Evolutionary conservation across 208 protist species (phyloP).

Genomic region (Kentomonas sorsogonicus): DNA sequence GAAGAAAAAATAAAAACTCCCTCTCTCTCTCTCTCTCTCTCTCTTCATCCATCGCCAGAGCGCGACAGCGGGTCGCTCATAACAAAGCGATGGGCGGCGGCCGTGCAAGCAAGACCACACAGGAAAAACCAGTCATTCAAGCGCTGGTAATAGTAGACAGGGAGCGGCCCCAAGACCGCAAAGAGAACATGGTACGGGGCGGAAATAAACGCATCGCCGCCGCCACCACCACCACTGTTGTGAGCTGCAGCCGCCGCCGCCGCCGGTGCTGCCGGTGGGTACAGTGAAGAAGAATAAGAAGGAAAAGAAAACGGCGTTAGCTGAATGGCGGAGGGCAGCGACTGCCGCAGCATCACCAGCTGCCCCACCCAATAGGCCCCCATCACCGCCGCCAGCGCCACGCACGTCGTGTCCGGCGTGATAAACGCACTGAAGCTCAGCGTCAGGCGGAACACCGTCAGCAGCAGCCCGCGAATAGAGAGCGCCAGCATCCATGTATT

Average conservation of each 20-base stretch:
- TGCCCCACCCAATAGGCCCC: conserved; percentile 71
- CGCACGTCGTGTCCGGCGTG: conserved; percentile 51
- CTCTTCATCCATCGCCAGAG: conserved; percentile 14
- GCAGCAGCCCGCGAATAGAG: conserved; percentile 72
- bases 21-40: not conserved
- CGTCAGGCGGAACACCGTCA: conserved; percentile 68
- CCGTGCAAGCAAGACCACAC: conserved; percentile 24
- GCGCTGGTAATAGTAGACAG: conserved; percentile 64
- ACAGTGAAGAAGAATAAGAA: too few species aligned
- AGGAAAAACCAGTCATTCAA: conserved; percentile 67
- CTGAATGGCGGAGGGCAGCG: conserved; percentile 15
- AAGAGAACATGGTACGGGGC: conserved; percentile 23
- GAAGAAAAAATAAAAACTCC: not conserved
- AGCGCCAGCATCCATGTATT: conserved; percentile 63
- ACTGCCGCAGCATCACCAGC: conserved; percentile 59
- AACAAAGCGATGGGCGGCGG: conserved; percentile 35
- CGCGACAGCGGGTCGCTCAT: conserved; percentile 21
- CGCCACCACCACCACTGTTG: too few species aligned
- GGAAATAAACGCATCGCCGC: too few species aligned
- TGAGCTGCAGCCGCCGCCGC: too few species aligned
- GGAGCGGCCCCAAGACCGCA: conserved; percentile 32
- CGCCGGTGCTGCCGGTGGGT: too few species aligned
- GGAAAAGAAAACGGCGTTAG: too few species aligned
- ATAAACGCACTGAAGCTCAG: conserved; percentile 47
- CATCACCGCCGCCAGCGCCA: conserved; percentile 60